Evolutionary conservation across 192 early-diverging fungal genomes (phyloP).

Genomic region (Mortierella claussenii): DNA sequence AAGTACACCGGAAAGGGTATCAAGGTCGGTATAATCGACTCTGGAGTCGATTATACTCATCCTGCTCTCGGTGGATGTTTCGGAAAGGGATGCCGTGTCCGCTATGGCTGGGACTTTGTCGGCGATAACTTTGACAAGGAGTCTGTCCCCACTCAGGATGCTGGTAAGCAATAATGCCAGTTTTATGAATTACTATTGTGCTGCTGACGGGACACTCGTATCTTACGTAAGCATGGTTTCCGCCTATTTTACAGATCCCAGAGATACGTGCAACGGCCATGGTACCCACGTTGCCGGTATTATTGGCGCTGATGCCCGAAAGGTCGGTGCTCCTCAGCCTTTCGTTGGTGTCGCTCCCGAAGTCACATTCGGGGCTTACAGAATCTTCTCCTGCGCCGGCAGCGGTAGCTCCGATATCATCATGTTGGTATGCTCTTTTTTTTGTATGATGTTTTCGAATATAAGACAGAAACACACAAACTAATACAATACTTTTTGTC

Average conservation of each 20-base stretch:
- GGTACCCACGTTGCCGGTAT: constrained; percentile 74
- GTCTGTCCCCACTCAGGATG: constrained; percentile 24
- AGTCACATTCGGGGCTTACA: constrained; percentile 73
- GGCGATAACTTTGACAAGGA: constrained; percentile 60
- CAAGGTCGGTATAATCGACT: constrained; percentile 75
- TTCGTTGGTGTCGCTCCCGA: constrained; percentile 76
- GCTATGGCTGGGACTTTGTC: constrained; percentile 71
- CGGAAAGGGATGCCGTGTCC: constrained; percentile 65
- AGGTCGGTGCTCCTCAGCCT: constrained; percentile 44
- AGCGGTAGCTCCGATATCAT: constrained; percentile 62
- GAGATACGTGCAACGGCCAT: constrained; percentile 70
- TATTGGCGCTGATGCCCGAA: constrained; percentile 59
- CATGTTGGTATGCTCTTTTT: constrained; percentile 51
- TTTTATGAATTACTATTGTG: not conserved
- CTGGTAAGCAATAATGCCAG: constrained; percentile 3
- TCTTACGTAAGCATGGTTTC: not conserved
- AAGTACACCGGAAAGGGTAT: constrained; percentile 70
- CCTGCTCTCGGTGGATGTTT: constrained; percentile 72
- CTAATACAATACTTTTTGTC: too few species aligned
- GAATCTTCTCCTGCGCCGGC: constrained; percentile 68
- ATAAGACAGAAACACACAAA: too few species aligned
- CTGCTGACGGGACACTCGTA: not conserved
- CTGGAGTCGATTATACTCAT: constrained; percentile 74
- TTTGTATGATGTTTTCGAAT: too few species aligned
- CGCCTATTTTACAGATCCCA: too few species aligned